These are phyloP conservation scores for Backusella psychrophila DNA, from an alignment of 192 early-diverging fungal species.

Conservation along the genomic window DNA sequence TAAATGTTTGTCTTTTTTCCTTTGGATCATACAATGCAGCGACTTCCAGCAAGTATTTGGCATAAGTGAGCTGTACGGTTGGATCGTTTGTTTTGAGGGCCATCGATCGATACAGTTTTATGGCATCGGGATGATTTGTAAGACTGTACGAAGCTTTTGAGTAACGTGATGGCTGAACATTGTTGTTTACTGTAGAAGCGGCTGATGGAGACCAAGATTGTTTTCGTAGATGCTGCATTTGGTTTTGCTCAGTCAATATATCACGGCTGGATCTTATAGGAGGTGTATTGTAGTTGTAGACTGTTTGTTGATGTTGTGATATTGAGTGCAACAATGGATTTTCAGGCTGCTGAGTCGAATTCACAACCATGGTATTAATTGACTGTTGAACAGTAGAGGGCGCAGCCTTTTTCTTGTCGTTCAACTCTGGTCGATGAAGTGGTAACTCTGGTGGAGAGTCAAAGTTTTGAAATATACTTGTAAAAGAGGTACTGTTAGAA, in stretches of 20 bases:
- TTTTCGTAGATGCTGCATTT: neutral
- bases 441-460: neutral
- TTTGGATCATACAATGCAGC: conserved; percentile 40
- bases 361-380: neutral
- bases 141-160: conserved; percentile 26
- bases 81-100: conserved; percentile 78
- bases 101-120: conserved; percentile 70
- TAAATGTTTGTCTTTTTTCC: neutral
- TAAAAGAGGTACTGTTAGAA: neutral
- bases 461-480: neutral
- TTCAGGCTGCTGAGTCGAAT: neutral
- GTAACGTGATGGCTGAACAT: conserved; percentile 2
- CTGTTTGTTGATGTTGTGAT: neutral
- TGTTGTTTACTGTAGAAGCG: neutral
- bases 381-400: neutral
- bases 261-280: neutral
- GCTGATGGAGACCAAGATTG: neutral
- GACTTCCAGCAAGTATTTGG: conserved; percentile 74
- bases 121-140: conserved; percentile 28
- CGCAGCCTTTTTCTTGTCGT: neutral
- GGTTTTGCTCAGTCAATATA: neutral
- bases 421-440: neutral
- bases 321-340: neutral
- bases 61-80: conserved; percentile 69
- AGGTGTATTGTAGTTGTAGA: neutral